Evolutionary conservation across 2,329 filamentous ascomycete species (phyloP).

Genomic region (Fusarium stilboides): DNA sequence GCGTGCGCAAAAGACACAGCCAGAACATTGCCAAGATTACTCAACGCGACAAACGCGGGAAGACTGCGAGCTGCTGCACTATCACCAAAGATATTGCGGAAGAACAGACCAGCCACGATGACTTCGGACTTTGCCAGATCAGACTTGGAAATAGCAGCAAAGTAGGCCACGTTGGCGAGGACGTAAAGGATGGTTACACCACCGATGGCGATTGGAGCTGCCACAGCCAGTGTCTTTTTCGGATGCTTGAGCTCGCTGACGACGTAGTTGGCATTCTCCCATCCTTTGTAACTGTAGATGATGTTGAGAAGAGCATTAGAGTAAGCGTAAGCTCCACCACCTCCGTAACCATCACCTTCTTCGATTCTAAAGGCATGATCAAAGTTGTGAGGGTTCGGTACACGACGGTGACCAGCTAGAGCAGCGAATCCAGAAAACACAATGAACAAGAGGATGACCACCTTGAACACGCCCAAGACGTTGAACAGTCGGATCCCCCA

Average conservation of each 20-base stretch:
- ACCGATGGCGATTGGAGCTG: conserved; percentile 71
- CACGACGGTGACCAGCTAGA: conserved; percentile 64
- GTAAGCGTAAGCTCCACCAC: conserved; percentile 67
- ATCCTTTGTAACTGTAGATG: conserved; percentile 74
- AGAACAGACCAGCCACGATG: conserved; percentile 73
- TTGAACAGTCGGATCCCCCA: conserved; percentile 74
- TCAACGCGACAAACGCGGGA: conserved; percentile 72
- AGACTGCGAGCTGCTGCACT: conserved; percentile 64
- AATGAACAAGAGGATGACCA: conserved; percentile 72
- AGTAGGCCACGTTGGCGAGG: conserved; percentile 76
- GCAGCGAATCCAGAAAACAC: conserved; percentile 73
- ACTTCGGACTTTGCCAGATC: conserved; percentile 71
- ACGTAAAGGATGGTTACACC: conserved; percentile 74
- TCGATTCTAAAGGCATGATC: conserved; percentile 67
- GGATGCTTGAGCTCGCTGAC: conserved; percentile 71
- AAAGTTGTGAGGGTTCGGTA: conserved; percentile 70
- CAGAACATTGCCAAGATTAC: conserved; percentile 74
- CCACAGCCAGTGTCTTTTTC: conserved; percentile 67
- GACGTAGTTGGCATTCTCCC: conserved; percentile 76
- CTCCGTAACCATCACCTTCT: conserved; percentile 61
- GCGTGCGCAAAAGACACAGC: conserved; percentile 73
- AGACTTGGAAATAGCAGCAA: conserved; percentile 72
- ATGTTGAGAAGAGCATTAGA: conserved; percentile 71
- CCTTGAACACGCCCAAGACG: conserved; percentile 72
- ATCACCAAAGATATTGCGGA: conserved; percentile 73